Conservation (phyloP, 2,329 filamentous ascomycete genomes). For the Furcasterigmium sp. region DNA sequence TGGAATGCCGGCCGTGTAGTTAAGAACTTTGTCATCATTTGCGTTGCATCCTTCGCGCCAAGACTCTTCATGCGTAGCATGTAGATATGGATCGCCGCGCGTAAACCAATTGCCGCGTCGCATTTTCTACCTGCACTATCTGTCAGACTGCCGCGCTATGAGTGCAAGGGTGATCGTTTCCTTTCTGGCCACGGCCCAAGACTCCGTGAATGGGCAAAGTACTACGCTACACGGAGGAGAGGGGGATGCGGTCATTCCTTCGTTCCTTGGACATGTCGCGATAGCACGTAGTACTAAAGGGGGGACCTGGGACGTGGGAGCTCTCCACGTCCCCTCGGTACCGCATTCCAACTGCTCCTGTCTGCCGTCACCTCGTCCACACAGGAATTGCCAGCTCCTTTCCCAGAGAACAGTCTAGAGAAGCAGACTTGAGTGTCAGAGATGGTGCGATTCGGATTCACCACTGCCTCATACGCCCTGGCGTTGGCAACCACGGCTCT, state of each 20-base stretch:
- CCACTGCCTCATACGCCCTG: constrained; percentile 19
- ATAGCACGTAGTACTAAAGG: background rate
- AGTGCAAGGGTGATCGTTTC: constrained; percentile 1
- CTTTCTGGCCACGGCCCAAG: constrained; percentile 2
- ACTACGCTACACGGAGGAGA: constrained; percentile 1
- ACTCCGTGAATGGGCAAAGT: background rate
- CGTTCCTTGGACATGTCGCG: background rate
- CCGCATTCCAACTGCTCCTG: background rate
- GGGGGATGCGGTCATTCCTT: constrained; percentile 2
- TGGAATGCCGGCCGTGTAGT: constrained; percentile 1
- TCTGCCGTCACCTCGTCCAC: background rate
- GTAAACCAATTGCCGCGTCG: constrained; percentile 1
- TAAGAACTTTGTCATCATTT: background rate
- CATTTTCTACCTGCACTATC: background rate
- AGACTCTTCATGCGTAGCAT: background rate
- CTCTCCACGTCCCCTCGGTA: background rate
- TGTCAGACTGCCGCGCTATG: background rate
- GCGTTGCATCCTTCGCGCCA: constrained; percentile 1
- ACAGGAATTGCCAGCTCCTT: background rate
- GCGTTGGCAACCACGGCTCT: constrained; percentile 19
- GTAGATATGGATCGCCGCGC: constrained; percentile 2
- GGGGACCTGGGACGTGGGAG: background rate
- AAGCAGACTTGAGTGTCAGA: constrained; percentile 1
- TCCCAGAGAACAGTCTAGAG: background rate
- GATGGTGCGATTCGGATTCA: constrained; percentile 23